Percentiles rank a stretch among this genome's conserved stretches.
Conservation (phyloP, 352 stramenopile species). For the Globisporangium cederbergense region DNA sequence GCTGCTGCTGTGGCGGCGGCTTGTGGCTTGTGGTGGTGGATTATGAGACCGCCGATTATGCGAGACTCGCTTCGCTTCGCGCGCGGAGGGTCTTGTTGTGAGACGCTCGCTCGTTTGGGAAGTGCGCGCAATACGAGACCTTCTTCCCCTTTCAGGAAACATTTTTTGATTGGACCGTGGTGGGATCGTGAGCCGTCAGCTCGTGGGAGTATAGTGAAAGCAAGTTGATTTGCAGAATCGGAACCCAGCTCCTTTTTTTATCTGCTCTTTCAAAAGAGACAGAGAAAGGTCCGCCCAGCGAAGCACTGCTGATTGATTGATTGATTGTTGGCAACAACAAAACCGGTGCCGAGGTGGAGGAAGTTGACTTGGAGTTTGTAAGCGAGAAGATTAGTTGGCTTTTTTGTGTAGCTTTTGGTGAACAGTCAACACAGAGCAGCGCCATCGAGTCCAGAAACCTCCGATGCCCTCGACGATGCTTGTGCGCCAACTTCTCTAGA, state of each 20-base stretch:
- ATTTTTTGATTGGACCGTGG: background rate
- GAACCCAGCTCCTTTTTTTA: background rate
- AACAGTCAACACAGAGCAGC: too few species aligned
- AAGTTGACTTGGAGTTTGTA: too few species aligned
- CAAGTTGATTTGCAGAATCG: conserved; percentile 1
- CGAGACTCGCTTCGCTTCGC: background rate
- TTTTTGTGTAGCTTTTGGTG: too few species aligned
- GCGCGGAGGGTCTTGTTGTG: background rate
- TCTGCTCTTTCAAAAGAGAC: background rate
- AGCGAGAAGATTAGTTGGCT: too few species aligned
- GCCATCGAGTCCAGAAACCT: too few species aligned
- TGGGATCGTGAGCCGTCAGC: background rate
- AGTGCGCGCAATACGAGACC: too few species aligned
- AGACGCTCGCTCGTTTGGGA: background rate
- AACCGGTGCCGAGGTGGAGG: too few species aligned
- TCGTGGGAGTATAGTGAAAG: background rate
- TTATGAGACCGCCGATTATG: background rate
- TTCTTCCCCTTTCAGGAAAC: background rate
- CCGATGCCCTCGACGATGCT: too few species aligned
- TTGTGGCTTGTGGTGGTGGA: too few species aligned
- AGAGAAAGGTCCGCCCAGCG: background rate
- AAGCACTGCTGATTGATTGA: background rate
- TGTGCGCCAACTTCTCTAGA: too few species aligned
- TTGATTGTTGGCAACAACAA: too few species aligned
- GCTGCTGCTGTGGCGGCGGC: too few species aligned